Conservation (phyloP, 495 filamentous ascomycete genomes). For the Neurospora sp. region DNA sequence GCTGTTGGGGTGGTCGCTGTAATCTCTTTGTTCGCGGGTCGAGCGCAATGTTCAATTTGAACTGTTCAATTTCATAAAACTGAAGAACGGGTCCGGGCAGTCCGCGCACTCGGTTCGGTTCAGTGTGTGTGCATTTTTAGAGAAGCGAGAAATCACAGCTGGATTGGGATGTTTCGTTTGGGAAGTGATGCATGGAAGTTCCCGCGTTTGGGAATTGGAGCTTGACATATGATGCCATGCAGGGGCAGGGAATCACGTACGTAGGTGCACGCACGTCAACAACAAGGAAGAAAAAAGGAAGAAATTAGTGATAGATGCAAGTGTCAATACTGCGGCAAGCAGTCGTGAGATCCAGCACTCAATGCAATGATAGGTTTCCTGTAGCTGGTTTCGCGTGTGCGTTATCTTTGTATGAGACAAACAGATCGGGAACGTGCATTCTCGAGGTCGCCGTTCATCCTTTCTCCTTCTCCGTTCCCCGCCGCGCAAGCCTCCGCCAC, state of each 20-base stretch:
- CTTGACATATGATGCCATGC: neutral
- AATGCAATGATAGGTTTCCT: neutral
- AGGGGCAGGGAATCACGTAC: neutral
- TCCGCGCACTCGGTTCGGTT: neutral
- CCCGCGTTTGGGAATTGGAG: neutral
- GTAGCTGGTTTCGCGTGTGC: neutral
- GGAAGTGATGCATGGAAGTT: neutral
- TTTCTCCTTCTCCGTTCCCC: neutral
- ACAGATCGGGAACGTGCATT: neutral
- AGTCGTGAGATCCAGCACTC: neutral
- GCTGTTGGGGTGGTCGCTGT: neutral
- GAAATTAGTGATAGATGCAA: neutral
- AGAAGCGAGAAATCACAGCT: neutral
- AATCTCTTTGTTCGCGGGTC: neutral
- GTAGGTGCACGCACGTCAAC: neutral
- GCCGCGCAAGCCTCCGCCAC: neutral
- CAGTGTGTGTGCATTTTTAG: neutral
- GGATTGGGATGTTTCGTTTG: neutral
- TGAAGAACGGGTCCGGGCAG: neutral
- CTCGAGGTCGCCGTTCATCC: neutral
- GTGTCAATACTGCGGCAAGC: neutral
- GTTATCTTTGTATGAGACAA: neutral
- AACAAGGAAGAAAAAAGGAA: neutral
- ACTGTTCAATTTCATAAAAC: neutral
- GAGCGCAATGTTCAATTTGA: neutral